Conservation (phyloP, 805 yeast genomes). For the Komagataella phaffii region DNA sequence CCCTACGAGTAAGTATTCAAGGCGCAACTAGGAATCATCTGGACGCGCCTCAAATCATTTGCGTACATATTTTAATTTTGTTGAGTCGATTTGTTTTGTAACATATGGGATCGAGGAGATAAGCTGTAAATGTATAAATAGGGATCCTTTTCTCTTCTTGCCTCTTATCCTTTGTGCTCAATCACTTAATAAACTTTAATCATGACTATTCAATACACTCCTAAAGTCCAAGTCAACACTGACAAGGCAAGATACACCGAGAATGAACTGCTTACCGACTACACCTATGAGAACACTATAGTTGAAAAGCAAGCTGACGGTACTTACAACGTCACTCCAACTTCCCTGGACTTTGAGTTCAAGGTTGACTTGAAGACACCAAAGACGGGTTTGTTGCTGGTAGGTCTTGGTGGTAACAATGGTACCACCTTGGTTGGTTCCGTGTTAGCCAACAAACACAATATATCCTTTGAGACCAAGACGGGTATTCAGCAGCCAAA, state of each 20-base stretch:
- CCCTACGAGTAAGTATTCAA: background rate
- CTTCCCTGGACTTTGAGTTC: conserved; percentile 65
- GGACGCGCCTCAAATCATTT: background rate
- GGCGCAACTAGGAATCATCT: background rate
- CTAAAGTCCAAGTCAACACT: conserved; percentile 39
- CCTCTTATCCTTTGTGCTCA: background rate
- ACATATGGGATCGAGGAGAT: background rate
- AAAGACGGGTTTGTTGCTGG: conserved; percentile 78
- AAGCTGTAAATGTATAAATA: background rate
- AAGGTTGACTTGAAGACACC: conserved; percentile 74
- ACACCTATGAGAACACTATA: conserved; percentile 62
- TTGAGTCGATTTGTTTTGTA: background rate
- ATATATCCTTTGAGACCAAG: conserved; percentile 68
- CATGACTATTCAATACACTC: conserved; percentile 20
- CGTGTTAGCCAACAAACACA: conserved; percentile 70
- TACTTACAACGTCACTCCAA: conserved; percentile 50
- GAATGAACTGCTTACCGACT: conserved; percentile 43
- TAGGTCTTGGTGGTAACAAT: conserved; percentile 94
- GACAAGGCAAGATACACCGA: conserved; percentile 37
- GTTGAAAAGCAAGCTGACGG: conserved; percentile 45
- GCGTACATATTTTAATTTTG: background rate
- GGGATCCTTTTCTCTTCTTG: background rate
- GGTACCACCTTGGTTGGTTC: conserved; percentile 88
- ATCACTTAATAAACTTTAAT: background rate
- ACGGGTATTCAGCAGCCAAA: conserved; percentile 60